These are phyloP conservation scores for Cystofilobasidium bisporidii DNA, from an alignment of 768 basidiomycete species.

Conservation along the genomic window DNA sequence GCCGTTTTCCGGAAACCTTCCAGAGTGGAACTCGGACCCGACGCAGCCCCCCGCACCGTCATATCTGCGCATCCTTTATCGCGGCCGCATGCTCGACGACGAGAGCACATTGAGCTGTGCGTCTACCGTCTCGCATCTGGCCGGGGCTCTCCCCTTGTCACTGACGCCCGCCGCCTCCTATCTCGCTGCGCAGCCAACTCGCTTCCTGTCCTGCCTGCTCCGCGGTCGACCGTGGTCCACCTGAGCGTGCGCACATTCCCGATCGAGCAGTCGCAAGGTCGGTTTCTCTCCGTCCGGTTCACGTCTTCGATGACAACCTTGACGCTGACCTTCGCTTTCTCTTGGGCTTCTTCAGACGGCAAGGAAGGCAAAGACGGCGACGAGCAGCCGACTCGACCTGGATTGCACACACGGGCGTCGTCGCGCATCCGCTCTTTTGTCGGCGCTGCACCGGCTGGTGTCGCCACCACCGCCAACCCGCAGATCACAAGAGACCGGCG, in stretches of 20 bases:
- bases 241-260: slow-evolving; percentile 15
- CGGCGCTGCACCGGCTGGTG: background rate
- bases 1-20: background rate
- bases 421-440: slow-evolving; percentile 14
- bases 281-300: background rate
- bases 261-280: slow-evolving; percentile 1
- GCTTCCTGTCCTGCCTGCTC: background rate
- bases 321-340: too few species aligned
- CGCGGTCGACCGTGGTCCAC: slow-evolving; percentile 18
- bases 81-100: slow-evolving; percentile 25
- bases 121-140: background rate
- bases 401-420: slow-evolving; percentile 11
- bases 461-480: background rate
- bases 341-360: background rate
- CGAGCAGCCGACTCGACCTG: background rate
- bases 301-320: background rate
- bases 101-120: slow-evolving; percentile 20
- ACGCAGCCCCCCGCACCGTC: slow-evolving; percentile 12
- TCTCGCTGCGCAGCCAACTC: background rate
- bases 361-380: slow-evolving; percentile 3
- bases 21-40: slow-evolving; percentile 21
- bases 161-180: too few species aligned
- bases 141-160: background rate
- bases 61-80: slow-evolving; percentile 21
- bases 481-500: background rate